A percentile compares a stretch with the other conserved stretches of the same genome.
These are phyloP conservation scores for Penicillium flavigenum DNA, from an alignment of 495 filamentous ascomycete genomes.

Conservation along the genomic window DNA sequence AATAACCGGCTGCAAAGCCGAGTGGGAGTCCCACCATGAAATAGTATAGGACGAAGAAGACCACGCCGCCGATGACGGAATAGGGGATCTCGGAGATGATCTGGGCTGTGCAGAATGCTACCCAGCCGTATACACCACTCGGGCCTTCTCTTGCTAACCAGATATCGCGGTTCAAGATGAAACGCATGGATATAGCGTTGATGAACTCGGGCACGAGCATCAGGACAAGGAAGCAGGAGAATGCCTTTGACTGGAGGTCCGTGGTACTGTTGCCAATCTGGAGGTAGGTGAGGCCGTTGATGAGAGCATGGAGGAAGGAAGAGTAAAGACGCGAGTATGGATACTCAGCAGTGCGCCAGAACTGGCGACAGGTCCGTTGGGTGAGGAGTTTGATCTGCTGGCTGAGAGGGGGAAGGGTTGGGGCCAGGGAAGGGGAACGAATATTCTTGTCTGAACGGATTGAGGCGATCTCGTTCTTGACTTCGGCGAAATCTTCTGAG, in stretches of 20 bases:
- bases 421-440: slow-evolving; percentile 45
- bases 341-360: slow-evolving; percentile 77
- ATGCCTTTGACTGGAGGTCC: slow-evolving; percentile 73
- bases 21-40: slow-evolving; percentile 65
- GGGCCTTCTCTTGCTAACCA: slow-evolving; percentile 72
- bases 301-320: slow-evolving; percentile 68
- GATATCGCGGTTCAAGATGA: slow-evolving; percentile 68
- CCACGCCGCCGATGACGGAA: slow-evolving; percentile 64
- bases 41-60: slow-evolving; percentile 73
- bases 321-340: slow-evolving; percentile 78
- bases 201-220: slow-evolving; percentile 74
- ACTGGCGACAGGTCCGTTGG: slow-evolving; percentile 62
- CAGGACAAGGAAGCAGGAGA: slow-evolving; percentile 79
- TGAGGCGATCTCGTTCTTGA: slow-evolving; percentile 61
- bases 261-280: slow-evolving; percentile 64
- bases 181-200: slow-evolving; percentile 75
- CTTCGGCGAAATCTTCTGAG: slow-evolving; percentile 64
- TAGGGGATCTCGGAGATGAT: slow-evolving; percentile 77
- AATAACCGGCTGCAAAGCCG: slow-evolving; percentile 66
- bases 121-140: slow-evolving; percentile 70
- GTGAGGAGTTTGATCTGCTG: slow-evolving; percentile 67
- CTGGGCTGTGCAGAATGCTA: slow-evolving; percentile 69
- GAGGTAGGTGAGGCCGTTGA: slow-evolving; percentile 76
- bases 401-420: slow-evolving; percentile 63
- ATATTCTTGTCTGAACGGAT: slow-evolving; percentile 53